These are phyloP conservation scores for Manihot esculenta DNA, from an alignment of 441 rosid species.

Conservation along the genomic window DNA sequence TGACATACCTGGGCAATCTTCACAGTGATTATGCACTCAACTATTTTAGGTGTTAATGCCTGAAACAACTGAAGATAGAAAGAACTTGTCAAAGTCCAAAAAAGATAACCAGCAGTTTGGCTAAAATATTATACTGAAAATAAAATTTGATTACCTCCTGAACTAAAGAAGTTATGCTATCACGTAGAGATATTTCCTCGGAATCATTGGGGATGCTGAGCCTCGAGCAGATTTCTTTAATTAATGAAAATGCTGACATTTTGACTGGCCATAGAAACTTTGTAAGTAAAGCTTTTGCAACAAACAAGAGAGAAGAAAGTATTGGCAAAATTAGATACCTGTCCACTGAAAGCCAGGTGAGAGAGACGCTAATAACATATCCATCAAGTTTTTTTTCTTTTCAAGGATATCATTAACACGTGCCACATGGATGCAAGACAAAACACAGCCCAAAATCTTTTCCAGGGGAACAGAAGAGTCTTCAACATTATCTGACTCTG, in stretches of 20 bases:
- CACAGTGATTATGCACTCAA: conserved; percentile 69
- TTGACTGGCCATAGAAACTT: conserved; percentile 58
- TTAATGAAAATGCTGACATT: conserved; percentile 61
- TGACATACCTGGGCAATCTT: conserved; percentile 87
- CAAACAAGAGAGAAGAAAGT: conserved; percentile 12
- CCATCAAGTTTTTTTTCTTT: conserved; percentile 56
- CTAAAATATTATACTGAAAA: conserved; percentile 8
- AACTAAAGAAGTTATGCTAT: conserved; percentile 38
- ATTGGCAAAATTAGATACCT: conserved; percentile 47
- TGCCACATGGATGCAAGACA: conserved; percentile 70
- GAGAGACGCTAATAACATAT: conserved; percentile 43
- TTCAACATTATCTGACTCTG: conserved; percentile 58
- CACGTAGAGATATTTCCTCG: conserved; percentile 34
- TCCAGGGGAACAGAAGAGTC: conserved; percentile 56
- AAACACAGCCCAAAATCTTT: conserved; percentile 65
- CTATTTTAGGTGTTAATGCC: conserved; percentile 53
- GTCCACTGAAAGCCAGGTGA: conserved; percentile 81
- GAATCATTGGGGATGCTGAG: conserved; percentile 44
- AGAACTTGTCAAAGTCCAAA: conserved; percentile 17
- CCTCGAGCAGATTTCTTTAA: conserved; percentile 75
- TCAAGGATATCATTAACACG: conserved; percentile 48
- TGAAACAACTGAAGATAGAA: conserved; percentile 55
- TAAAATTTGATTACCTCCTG: conserved; percentile 57
- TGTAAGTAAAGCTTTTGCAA: conserved; percentile 7
- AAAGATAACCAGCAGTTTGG: neutral